Conservation (phyloP, 169 alveolate genomes). For the Plasmodium yoelii region DNA sequence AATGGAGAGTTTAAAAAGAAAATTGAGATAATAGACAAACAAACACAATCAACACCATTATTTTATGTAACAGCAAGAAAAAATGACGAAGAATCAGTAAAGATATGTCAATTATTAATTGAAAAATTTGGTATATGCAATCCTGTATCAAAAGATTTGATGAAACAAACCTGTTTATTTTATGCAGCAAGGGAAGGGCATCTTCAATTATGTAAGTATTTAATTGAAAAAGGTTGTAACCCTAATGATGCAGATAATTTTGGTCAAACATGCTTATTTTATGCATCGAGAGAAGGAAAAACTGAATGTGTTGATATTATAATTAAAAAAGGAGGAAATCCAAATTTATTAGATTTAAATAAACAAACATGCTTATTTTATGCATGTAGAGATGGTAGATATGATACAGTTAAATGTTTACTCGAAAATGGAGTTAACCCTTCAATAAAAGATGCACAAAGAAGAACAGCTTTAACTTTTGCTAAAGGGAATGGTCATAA, state of each 20-base stretch:
- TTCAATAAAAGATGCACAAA: constrained; percentile 89
- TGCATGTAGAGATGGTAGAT: constrained; percentile 93
- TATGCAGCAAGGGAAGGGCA: constrained; percentile 96
- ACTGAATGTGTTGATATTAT: constrained; percentile 85
- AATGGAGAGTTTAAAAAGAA: constrained; percentile 48
- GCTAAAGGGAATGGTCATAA: constrained; percentile 92
- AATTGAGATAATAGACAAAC: constrained; percentile 78
- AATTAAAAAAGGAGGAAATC: constrained; percentile 89
- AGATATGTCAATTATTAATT: constrained; percentile 86
- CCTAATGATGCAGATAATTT: constrained; percentile 92
- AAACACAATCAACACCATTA: constrained; percentile 86
- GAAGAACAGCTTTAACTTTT: constrained; percentile 92
- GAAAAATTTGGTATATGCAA: constrained; percentile 86
- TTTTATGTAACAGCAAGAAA: constrained; percentile 90
- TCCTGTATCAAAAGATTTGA: constrained; percentile 88
- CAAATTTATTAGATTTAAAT: constrained; percentile 90
- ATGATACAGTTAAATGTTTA: constrained; percentile 90
- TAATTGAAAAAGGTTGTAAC: constrained; percentile 90
- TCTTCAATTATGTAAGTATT: constrained; percentile 86
- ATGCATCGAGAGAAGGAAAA: constrained; percentile 95
- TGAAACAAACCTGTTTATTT: constrained; percentile 93
- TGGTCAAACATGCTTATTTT: constrained; percentile 93
- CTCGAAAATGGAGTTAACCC: constrained; percentile 91
- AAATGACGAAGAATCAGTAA: constrained; percentile 89
- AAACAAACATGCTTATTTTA: constrained; percentile 93